Evolutionary conservation across 805 yeast species (phyloP).

Genomic region (Henningerozyma blattae): DNA sequence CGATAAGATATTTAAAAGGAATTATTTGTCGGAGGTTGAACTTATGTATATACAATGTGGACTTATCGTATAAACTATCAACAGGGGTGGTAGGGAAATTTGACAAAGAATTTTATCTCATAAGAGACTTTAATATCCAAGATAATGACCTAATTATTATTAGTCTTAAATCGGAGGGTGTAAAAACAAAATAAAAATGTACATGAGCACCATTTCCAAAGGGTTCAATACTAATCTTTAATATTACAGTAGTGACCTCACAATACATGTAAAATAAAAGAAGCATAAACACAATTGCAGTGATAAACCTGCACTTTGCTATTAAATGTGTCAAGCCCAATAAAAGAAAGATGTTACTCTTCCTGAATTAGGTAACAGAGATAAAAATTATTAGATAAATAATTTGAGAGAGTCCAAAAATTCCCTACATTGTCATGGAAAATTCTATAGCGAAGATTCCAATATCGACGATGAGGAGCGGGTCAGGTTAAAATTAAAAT

Average conservation of each 20-base stretch:
- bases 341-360: too few relatives aligned
- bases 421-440: slow-evolving; percentile 42
- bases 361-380: too few relatives aligned
- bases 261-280: too few relatives aligned
- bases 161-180: too few relatives aligned
- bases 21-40: slow-evolving; percentile 6
- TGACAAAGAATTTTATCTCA: slow-evolving; percentile 11
- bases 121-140: slow-evolving; percentile 8
- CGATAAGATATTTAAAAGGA: slow-evolving; percentile 16
- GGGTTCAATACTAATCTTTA: too few relatives aligned
- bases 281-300: too few relatives aligned
- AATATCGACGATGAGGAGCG: slow-evolving; percentile 39
- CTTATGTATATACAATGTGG: slow-evolving; percentile 3
- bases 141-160: slow-evolving; percentile 5
- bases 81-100: slow-evolving; percentile 4
- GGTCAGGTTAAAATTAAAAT: slow-evolving; percentile 86
- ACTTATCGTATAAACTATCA: slow-evolving; percentile 4
- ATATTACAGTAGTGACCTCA: too few relatives aligned
- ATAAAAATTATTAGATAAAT: background rate
- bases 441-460: slow-evolving; percentile 32
- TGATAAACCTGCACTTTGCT: too few relatives aligned
- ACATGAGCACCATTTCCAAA: too few relatives aligned
- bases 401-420: slow-evolving; percentile 57
- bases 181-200: too few relatives aligned
- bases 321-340: too few relatives aligned